These are phyloP conservation scores for Amaranthus tricolor DNA, from an alignment of 179 eudicot species.

Conservation along the genomic window DNA sequence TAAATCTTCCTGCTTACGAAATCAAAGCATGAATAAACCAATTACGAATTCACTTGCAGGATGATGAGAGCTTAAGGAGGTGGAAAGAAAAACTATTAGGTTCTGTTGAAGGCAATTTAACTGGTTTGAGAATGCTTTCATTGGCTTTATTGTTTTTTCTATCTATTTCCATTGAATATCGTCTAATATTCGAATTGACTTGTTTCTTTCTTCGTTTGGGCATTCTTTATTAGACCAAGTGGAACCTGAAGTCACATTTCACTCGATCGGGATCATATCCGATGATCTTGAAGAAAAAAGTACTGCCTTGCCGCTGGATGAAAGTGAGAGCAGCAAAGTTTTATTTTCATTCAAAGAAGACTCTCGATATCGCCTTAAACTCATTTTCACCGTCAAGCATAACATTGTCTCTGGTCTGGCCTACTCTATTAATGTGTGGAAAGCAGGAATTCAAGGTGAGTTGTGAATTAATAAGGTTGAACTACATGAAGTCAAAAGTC, in stretches of 20 bases:
- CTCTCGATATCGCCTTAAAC: slow-evolving; percentile 50
- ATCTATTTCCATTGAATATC: neutral
- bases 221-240: slow-evolving; percentile 40
- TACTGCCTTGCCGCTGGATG: slow-evolving; percentile 44
- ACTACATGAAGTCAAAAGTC: neutral
- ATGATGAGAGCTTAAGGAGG: slow-evolving; percentile 69
- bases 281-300: slow-evolving; percentile 54
- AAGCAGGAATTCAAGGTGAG: slow-evolving; percentile 57
- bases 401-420: slow-evolving; percentile 63
- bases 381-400: slow-evolving; percentile 53
- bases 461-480: neutral
- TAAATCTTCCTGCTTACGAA: neutral
- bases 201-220: neutral
- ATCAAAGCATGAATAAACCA: neutral
- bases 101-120: slow-evolving; percentile 46
- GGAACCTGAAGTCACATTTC: slow-evolving; percentile 70
- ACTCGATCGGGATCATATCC: slow-evolving; percentile 55
- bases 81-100: slow-evolving; percentile 77
- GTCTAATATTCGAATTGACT: neutral
- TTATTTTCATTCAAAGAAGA: slow-evolving; percentile 60
- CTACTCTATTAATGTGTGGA: slow-evolving; percentile 57
- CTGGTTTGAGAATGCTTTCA: slow-evolving; percentile 31
- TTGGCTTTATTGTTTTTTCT: neutral
- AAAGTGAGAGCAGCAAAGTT: slow-evolving; percentile 29
- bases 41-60: slow-evolving; percentile 30